Evolutionary conservation across 2,329 filamentous ascomycete genomes (phyloP).

Genomic region (Sclerotinia spermophila): DNA sequence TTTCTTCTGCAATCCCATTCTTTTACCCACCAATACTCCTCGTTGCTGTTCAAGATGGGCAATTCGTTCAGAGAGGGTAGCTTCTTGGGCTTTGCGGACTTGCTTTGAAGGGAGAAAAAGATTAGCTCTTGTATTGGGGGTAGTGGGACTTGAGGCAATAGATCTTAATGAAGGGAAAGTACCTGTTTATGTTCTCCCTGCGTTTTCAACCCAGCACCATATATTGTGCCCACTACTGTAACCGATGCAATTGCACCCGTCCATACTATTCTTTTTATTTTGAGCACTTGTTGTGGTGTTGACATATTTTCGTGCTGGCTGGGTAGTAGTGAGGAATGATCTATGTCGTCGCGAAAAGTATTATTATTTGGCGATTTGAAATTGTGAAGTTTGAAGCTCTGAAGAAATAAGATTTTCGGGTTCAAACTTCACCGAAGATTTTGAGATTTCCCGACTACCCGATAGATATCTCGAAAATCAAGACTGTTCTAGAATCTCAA

Average conservation of each 20-base stretch:
- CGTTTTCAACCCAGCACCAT: slow-evolving; percentile 57
- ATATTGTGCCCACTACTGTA: slow-evolving; percentile 54
- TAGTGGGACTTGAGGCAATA: no score
- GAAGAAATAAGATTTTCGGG: not conserved
- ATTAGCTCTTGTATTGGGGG: not conserved
- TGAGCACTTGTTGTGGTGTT: slow-evolving; percentile 32
- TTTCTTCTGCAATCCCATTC: slow-evolving; percentile 53
- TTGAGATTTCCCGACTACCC: not conserved
- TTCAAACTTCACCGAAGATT: not conserved
- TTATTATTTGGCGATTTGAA: not conserved
- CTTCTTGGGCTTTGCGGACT: slow-evolving; percentile 46
- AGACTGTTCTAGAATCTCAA: not conserved
- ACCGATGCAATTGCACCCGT: slow-evolving; percentile 53
- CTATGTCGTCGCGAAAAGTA: not conserved
- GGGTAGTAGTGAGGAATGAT: not conserved
- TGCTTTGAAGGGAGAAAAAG: slow-evolving; percentile 34
- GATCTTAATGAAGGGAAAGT: slow-evolving; percentile 5
- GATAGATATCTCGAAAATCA: not conserved
- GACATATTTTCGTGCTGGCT: slow-evolving; percentile 7
- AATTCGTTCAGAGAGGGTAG: slow-evolving; percentile 52
- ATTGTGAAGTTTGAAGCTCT: not conserved
- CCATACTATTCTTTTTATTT: slow-evolving; percentile 48
- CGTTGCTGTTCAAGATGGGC: slow-evolving; percentile 49
- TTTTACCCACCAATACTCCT: slow-evolving; percentile 48
- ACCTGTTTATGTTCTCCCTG: slow-evolving; percentile 51